These are phyloP conservation scores for Cenchrus americanus DNA, from an alignment of 176 grass and related monocot species.

Conservation along the genomic window DNA sequence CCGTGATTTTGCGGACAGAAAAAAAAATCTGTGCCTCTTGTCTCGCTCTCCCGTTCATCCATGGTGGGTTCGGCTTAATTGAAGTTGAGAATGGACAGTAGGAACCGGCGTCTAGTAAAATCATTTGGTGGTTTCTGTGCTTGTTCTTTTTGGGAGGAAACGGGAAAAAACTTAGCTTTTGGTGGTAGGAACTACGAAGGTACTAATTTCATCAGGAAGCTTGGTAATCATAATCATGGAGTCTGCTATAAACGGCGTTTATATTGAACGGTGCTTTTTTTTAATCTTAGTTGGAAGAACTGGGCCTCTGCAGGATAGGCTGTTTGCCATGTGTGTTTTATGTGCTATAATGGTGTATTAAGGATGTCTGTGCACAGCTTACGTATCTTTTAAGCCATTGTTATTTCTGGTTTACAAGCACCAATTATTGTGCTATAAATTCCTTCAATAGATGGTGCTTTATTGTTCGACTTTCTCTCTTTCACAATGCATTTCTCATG, in stretches of 20 bases:
- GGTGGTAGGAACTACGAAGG: not conserved
- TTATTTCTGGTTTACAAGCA: not conserved
- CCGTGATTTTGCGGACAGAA: not conserved
- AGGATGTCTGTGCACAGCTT: not conserved
- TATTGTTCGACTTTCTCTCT: conserved; percentile 3
- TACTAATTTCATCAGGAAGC: not conserved
- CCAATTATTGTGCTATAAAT: conserved; percentile 10
- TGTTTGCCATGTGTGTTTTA: not conserved
- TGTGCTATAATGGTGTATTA: not conserved
- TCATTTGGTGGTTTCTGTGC: not conserved
- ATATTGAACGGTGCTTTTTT: not conserved
- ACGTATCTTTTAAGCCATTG: not conserved
- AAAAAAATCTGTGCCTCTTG: not conserved
- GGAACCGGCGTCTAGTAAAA: not conserved
- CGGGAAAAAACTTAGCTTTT: not conserved
- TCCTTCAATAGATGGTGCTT: not conserved
- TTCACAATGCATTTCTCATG: not conserved
- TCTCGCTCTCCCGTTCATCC: not conserved
- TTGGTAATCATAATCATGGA: not conserved
- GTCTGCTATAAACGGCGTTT: not conserved
- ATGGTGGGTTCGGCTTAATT: not conserved
- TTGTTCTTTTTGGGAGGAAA: not conserved
- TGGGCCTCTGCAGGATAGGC: not conserved
- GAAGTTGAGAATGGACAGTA: not conserved
- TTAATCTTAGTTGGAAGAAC: not conserved